phyloP scores from a whole-genome alignment of 208 protist species.

The Leishmania braziliensis region DNA sequence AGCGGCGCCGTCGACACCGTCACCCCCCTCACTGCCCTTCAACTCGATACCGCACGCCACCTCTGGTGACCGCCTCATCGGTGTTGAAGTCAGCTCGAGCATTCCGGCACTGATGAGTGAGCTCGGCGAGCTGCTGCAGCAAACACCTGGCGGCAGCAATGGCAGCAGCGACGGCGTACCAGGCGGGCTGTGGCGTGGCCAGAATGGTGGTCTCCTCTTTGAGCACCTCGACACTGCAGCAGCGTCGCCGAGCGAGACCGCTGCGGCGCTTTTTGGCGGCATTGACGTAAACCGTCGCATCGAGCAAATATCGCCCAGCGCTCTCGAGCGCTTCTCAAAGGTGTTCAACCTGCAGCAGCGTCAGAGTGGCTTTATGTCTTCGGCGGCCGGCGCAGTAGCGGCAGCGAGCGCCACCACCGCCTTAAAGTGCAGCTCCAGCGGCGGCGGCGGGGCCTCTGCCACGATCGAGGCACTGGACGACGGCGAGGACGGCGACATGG shows the following conservation, averaged over 20 bases:
- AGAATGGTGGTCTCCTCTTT: slow-evolving; percentile 39
- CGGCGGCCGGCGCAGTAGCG: slow-evolving; percentile 4
- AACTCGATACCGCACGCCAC: slow-evolving; percentile 33
- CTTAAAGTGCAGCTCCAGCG: slow-evolving; percentile 4
- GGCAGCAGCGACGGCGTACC: slow-evolving; percentile 6
- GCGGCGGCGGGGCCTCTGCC: neutral
- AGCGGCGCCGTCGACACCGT: slow-evolving; percentile 1
- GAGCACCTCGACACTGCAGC: slow-evolving; percentile 18
- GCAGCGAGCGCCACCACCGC: neutral
- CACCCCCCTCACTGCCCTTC: slow-evolving; percentile 13
- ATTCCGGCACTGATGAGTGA: slow-evolving; percentile 38
- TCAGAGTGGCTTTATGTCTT: slow-evolving; percentile 8
- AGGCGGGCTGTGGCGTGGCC: slow-evolving; percentile 23
- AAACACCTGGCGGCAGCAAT: slow-evolving; percentile 18
- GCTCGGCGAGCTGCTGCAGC: slow-evolving; percentile 34
- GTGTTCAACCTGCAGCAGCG: slow-evolving; percentile 27
- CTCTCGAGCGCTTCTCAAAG: slow-evolving; percentile 31
- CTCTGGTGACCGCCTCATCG: slow-evolving; percentile 27
- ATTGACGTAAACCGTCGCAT: slow-evolving; percentile 19
- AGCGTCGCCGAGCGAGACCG: neutral
- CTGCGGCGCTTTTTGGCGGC: slow-evolving; percentile 18
- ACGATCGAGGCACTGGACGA: slow-evolving; percentile 20
- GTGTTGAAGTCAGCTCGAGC: slow-evolving; percentile 28
- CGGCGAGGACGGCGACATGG: slow-evolving; percentile 21
- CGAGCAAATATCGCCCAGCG: slow-evolving; percentile 24